Evolutionary conservation across 192 early-diverging fungal species (phyloP), one percentile per base, ranked within the genome.

Genomic region (Coemansia sp.): DNA sequence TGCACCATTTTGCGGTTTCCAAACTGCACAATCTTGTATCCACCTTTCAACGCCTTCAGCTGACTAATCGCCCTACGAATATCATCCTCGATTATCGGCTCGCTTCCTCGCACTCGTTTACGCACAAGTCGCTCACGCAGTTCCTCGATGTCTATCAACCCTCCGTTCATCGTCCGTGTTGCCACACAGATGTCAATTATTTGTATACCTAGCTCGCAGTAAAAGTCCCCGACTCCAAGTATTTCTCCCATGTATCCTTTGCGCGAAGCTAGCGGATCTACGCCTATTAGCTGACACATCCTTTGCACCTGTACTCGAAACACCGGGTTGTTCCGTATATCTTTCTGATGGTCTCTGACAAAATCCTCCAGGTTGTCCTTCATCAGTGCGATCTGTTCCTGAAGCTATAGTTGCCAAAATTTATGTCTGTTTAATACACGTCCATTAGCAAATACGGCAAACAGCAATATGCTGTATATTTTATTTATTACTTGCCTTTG

Each of bases 221-320:
- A 99, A 82, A 99, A 99, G 74, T 98, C 95, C 15, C 96, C 94
- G 6, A 98, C 91, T 1, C 97, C 97, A 3, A 99, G 77, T 9
- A 99, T 77, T 60, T 96, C 96, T 0, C 94, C 88, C 97, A 96
- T 96, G 67, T 94, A 94, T 28, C 96, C 94, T 75, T 99, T 99
- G 68, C 94, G 95, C 48, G 95, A 94, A 87, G 93, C 94, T 41
- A 99, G 83, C 7, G 97, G 97, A 81, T 99, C 97, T 2, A 99
- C 93, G 8, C 96, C 96, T 72, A 97, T 91, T 51, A 92, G 88
- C 39, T 87, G 86, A 73, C 97, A 99, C 95, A 99, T 96, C 15
- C 86, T 85, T 65, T 97, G 94, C 60, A 99, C 97, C 59, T 95
- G 92, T 51, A 87, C 86, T 11, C 97, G 86, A 75, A 99, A 96